A percentile compares a stretch with the other conserved stretches of the same genome.
Evolutionary conservation across 768 basidiomycete species (phyloP).

Genomic region (Chalciporus chontae): DNA sequence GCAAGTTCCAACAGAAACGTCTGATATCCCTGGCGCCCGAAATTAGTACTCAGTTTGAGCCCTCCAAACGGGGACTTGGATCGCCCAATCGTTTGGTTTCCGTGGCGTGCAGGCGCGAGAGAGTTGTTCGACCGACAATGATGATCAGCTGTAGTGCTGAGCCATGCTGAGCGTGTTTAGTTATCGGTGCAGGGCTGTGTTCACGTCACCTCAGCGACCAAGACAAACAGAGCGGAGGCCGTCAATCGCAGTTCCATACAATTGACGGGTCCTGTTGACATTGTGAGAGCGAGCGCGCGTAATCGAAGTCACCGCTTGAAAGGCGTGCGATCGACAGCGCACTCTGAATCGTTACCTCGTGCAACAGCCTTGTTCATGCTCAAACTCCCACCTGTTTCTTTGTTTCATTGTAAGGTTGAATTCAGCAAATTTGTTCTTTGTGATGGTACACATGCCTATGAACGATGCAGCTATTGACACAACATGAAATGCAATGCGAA

Average conservation of each 20-base stretch:
- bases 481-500: slow-evolving; percentile 35
- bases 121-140: slow-evolving; percentile 6
- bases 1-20: slow-evolving; percentile 31
- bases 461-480: slow-evolving; percentile 36
- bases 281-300: slow-evolving; percentile 6
- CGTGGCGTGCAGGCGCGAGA: background rate
- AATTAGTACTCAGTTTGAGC: slow-evolving; percentile 20
- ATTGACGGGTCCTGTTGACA: slow-evolving; percentile 3
- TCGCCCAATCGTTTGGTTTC: background rate
- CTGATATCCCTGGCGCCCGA: slow-evolving; percentile 18
- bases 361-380: background rate
- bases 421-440: slow-evolving; percentile 29
- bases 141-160: slow-evolving; percentile 9
- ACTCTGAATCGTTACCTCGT: too few relatives aligned
- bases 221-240: background rate
- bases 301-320: background rate
- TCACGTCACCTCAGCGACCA: slow-evolving; percentile 5
- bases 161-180: background rate
- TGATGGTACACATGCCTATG: slow-evolving; percentile 35
- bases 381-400: background rate
- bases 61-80: slow-evolving; percentile 17
- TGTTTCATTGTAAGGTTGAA: slow-evolving; percentile 8
- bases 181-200: slow-evolving; percentile 20
- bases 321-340: background rate
- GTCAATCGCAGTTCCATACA: background rate